Evolutionary conservation across 345 rosid species (phyloP).

Genomic region (Eucalyptus regnans): DNA sequence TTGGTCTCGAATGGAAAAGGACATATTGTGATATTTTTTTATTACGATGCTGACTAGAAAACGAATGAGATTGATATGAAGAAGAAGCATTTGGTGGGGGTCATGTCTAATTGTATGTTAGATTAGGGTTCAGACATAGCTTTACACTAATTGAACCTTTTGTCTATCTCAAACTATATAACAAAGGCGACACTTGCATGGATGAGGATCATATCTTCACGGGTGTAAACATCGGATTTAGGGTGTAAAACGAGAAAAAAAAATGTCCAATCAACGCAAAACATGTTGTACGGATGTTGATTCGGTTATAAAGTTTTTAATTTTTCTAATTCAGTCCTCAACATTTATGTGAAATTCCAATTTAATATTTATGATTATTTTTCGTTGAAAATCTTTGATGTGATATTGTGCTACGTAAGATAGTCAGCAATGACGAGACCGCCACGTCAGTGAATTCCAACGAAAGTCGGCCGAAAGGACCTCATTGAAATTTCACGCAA

Average conservation of each 20-base stretch:
- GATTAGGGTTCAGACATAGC: neutral
- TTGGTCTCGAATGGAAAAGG: neutral
- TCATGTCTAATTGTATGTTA: neutral
- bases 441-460: neutral
- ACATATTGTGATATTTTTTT: neutral
- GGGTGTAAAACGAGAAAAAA: neutral
- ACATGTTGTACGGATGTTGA: rapidly evolving
- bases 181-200: neutral
- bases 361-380: no score
- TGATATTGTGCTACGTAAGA: neutral
- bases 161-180: neutral
- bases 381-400: rapidly evolving
- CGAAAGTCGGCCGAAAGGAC: rapidly evolving
- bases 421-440: rapidly evolving
- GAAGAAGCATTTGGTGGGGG: neutral
- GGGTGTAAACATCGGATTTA: neutral
- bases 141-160: neutral
- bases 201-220: neutral
- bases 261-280: neutral
- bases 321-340: neutral
- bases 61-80: neutral
- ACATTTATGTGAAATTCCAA: neutral
- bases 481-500: neutral
- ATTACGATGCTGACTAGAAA: neutral
- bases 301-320: neutral